Conservation (phyloP, 1,139 yeast species). For the Arxiozyma bovina region DNA sequence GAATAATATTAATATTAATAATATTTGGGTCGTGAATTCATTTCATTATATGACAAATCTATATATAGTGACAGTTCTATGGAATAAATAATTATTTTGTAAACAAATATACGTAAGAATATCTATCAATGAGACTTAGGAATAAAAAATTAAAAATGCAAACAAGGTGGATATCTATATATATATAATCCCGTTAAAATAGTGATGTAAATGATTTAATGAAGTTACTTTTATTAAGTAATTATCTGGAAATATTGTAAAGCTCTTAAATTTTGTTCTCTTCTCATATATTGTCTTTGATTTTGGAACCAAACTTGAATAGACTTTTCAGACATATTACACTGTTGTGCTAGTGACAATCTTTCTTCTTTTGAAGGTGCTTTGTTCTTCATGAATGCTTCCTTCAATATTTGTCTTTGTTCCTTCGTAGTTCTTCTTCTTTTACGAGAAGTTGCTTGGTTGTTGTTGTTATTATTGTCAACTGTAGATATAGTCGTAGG, state of each 20-base stretch:
- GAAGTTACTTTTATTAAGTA: not conserved
- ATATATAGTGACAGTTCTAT: not conserved
- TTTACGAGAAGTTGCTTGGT: constrained; percentile 32
- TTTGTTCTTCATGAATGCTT: constrained; percentile 62
- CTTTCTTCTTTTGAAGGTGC: constrained; percentile 77
- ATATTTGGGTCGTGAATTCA: too few species aligned
- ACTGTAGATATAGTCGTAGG: too few species aligned
- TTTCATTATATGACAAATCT: too few species aligned
- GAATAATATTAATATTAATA: too few species aligned
- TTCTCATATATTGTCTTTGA: constrained; percentile 64
- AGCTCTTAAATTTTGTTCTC: constrained; percentile 7
- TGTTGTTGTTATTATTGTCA: not conserved
- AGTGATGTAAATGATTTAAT: too few species aligned
- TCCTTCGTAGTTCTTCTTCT: constrained; percentile 87
- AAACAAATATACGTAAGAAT: not conserved
- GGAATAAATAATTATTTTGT: not conserved
- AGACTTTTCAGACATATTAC: constrained; percentile 87
- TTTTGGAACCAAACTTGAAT: constrained; percentile 98
- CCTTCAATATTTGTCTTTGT: constrained; percentile 68
- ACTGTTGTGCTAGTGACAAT: constrained; percentile 61
- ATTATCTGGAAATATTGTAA: constrained; percentile 2
- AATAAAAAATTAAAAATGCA: not conserved
- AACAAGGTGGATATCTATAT: not conserved
- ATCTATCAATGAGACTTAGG: not conserved
- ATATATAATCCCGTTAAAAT: too few species aligned